Evolutionary conservation across 2,329 filamentous ascomycete species (phyloP).

Genomic region (Venturia asperata): DNA sequence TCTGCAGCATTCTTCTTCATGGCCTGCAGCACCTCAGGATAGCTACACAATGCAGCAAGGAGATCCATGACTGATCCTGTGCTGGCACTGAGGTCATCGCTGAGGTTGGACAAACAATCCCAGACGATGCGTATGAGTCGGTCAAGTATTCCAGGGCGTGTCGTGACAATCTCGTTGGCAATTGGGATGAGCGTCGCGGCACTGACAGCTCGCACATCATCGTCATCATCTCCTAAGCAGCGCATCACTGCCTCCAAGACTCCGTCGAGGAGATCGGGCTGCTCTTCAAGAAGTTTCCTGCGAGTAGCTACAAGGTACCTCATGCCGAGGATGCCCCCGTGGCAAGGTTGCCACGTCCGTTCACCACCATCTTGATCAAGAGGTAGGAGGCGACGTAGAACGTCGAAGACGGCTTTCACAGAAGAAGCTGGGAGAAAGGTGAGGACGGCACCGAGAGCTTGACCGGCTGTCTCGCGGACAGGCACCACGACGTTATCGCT

Average conservation of each 20-base stretch:
- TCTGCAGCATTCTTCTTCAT: slow-evolving; percentile 86
- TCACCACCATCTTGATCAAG: slow-evolving; percentile 49
- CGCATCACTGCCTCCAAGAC: slow-evolving; percentile 92
- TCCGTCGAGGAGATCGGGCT: slow-evolving; percentile 82
- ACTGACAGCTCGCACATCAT: slow-evolving; percentile 94
- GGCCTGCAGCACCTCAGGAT: slow-evolving; percentile 81
- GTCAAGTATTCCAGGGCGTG: slow-evolving; percentile 71
- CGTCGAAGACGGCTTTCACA: slow-evolving; percentile 75
- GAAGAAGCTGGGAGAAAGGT: slow-evolving; percentile 73
- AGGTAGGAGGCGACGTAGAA: slow-evolving; percentile 73
- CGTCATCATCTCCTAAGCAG: slow-evolving; percentile 81
- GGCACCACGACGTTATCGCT: slow-evolving; percentile 95
- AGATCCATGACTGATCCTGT: slow-evolving; percentile 99
- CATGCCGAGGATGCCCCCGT: slow-evolving; percentile 95
- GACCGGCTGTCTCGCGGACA: slow-evolving; percentile 89
- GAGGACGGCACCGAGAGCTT: slow-evolving; percentile 82
- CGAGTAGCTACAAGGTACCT: slow-evolving; percentile 92
- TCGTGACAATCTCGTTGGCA: slow-evolving; percentile 84
- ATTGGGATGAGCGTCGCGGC: slow-evolving; percentile 96
- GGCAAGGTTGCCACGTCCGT: slow-evolving; percentile 75
- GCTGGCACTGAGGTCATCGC: slow-evolving; percentile 92
- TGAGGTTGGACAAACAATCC: slow-evolving; percentile 94
- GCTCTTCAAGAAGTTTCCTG: slow-evolving; percentile 80
- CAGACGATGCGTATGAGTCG: slow-evolving; percentile 89
- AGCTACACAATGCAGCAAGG: slow-evolving; percentile 88